These are phyloP conservation scores for Epichloe coenophiala DNA, from an alignment of 2,329 filamentous ascomycete species.

Conservation along the genomic window DNA sequence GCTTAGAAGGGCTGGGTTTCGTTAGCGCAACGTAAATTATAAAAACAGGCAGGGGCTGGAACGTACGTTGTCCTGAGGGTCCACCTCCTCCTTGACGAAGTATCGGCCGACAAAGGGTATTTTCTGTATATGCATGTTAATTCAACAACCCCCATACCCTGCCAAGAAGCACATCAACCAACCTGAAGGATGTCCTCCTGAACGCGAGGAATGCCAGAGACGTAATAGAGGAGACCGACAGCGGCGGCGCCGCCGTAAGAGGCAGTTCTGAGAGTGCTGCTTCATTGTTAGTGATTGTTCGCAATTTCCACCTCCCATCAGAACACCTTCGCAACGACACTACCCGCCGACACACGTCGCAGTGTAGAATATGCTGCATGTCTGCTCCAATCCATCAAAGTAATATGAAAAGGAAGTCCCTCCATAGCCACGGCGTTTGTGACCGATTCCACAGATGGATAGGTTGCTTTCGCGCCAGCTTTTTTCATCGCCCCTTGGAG, in stretches of 20 bases:
- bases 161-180: conserved; percentile 10
- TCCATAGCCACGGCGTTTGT: not conserved
- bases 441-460: too few relatives aligned
- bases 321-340: not conserved
- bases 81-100: conserved; percentile 40
- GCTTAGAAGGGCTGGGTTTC: conserved; percentile 26
- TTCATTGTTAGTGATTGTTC: not conserved
- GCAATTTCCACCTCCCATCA: not conserved
- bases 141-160: not conserved
- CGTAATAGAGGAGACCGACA: conserved; percentile 44
- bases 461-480: not conserved
- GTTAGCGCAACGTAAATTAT: conserved; percentile 11
- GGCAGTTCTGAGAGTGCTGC: conserved; percentile 19
- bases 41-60: not conserved
- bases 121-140: conserved; percentile 25
- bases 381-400: not conserved
- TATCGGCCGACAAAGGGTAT: conserved; percentile 37
- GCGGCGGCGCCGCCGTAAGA: conserved; percentile 44
- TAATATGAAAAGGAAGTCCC: not conserved
- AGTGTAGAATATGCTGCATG: not conserved
- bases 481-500: not conserved
- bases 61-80: conserved; percentile 51
- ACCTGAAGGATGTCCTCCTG: conserved; percentile 46
- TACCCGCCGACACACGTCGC: not conserved
- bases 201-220: conserved; percentile 48